Conservation (phyloP, 495 filamentous ascomycete species). For the Neurospora sp. region DNA sequence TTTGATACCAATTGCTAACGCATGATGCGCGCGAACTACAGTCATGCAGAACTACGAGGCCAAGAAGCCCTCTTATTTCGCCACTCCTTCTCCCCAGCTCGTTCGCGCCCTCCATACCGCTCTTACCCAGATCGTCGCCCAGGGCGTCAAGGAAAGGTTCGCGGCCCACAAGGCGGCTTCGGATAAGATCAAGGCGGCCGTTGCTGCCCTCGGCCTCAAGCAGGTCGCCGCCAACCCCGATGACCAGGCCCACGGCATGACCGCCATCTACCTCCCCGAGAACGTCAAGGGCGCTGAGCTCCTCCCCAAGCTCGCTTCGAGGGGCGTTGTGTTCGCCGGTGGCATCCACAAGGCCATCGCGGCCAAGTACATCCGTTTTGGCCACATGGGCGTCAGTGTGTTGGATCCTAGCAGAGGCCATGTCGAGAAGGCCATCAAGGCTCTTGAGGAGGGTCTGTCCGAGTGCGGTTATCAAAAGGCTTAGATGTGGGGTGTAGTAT, state of each 20-base stretch:
- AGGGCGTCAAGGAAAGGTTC: conserved; percentile 70
- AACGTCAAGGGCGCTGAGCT: conserved; percentile 68
- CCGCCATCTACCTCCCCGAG: conserved; percentile 89
- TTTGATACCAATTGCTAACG: background rate
- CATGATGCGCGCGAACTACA: conserved; percentile 10
- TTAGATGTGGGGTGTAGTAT: conserved; percentile 11
- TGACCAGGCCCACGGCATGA: conserved; percentile 95
- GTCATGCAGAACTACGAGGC: conserved; percentile 99
- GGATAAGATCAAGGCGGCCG: conserved; percentile 69
- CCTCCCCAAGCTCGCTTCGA: conserved; percentile 76
- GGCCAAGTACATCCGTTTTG: conserved; percentile 51
- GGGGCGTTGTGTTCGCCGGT: conserved; percentile 87
- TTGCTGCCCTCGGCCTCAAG: conserved; percentile 70
- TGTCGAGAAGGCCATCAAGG: conserved; percentile 70
- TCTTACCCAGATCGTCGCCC: conserved; percentile 73
- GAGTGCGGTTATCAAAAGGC: conserved; percentile 59
- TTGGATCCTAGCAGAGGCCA: conserved; percentile 55
- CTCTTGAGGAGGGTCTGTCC: conserved; percentile 59
- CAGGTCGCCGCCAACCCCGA: conserved; percentile 77
- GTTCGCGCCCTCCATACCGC: conserved; percentile 90
- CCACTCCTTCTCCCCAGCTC: conserved; percentile 89
- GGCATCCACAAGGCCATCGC: conserved; percentile 79
- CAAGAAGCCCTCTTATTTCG: conserved; percentile 94
- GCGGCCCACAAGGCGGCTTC: conserved; percentile 65
- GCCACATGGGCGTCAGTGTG: conserved; percentile 95